These are phyloP conservation scores for Fraxinus xanthoxyloides DNA, from an alignment of 305 asterid species.

Conservation along the genomic window DNA sequence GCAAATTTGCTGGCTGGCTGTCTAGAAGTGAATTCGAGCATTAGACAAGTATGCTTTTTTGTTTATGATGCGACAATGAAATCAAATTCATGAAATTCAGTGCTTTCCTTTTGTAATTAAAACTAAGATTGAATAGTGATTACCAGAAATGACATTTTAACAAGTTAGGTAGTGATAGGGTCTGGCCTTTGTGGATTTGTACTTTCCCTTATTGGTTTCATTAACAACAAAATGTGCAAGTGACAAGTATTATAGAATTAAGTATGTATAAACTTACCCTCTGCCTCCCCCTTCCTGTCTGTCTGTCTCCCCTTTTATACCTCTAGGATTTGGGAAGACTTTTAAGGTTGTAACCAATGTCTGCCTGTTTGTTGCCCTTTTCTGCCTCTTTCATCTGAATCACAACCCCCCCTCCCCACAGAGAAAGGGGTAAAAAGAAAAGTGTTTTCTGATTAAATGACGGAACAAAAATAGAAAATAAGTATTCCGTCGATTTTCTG, in stretches of 20 bases:
- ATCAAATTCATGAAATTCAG: slow-evolving; percentile 5
- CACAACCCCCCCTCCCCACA: too few species aligned
- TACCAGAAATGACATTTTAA: background rate
- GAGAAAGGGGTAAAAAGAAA: background rate
- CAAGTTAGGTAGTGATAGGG: background rate
- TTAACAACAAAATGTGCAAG: background rate
- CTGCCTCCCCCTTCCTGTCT: background rate
- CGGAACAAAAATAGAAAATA: background rate
- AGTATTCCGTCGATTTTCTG: background rate
- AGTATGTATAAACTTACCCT: background rate
- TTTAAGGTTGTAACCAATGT: background rate
- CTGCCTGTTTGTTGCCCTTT: background rate
- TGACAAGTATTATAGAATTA: background rate
- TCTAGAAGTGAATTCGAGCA: slow-evolving; percentile 17
- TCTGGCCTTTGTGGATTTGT: background rate
- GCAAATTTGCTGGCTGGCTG: background rate
- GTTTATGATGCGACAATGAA: background rate
- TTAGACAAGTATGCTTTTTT: background rate
- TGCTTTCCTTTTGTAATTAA: slow-evolving; percentile 1
- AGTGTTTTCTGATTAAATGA: background rate
- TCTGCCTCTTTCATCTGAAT: background rate
- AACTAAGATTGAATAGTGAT: background rate
- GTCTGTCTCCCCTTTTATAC: background rate
- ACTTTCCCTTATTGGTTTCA: background rate
- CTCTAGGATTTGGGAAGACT: background rate